Evolutionary conservation across 1,284 basidiomycete species (phyloP), one percentile per base, ranked within the genome.

Genomic region (Austroboletus niveus): DNA sequence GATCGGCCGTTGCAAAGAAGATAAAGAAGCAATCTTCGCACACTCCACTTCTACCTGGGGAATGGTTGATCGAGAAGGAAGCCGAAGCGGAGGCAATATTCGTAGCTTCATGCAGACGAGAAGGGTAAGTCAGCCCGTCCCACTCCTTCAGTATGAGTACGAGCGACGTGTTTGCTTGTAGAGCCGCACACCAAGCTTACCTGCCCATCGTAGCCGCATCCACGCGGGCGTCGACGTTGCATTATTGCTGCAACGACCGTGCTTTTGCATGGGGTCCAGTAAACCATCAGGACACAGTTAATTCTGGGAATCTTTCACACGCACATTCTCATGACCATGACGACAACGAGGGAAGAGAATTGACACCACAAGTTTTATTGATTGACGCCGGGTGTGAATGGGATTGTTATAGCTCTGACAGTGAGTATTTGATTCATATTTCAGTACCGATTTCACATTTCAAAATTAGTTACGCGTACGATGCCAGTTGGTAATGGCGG

Each of bases 381-480:
- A 93, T 96, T 55, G 94, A 97, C 63, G 93, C 93, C 2, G 92
- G 93, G 0, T 93, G 92, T 62, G 94, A 97, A 71, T 94, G 84
- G 85, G 76, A 84, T 42, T 88, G 82, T 66, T 90, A 93, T 60
- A 87, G 87, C 0, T 80, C 86, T 0, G 90, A 93, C 63, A 90
- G 81, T 76, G 58, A 62, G 81, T 65, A 45, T 55, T 32, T 39
- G 17, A 35, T 15, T 14, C 8, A 24, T 24, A 24, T 24, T 24
- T 24, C 22, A 24, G 22, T 24, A 3, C 12, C 48, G 29, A 42
- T 36, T 36, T 29, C 5, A 44, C 27, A 30, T 27, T 35, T 14
- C 5, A 6, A 30, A 35, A 30, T 31, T 41, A 81, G 78, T 91
- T 58, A 91, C 88, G 3, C 82, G 88, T n/a, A 89, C 87, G 0